A percentile compares a stretch with the other conserved stretches of the same genome.
phyloP scores from a whole-genome alignment of 176 grass and related monocot species.

The Zea luxurians region DNA sequence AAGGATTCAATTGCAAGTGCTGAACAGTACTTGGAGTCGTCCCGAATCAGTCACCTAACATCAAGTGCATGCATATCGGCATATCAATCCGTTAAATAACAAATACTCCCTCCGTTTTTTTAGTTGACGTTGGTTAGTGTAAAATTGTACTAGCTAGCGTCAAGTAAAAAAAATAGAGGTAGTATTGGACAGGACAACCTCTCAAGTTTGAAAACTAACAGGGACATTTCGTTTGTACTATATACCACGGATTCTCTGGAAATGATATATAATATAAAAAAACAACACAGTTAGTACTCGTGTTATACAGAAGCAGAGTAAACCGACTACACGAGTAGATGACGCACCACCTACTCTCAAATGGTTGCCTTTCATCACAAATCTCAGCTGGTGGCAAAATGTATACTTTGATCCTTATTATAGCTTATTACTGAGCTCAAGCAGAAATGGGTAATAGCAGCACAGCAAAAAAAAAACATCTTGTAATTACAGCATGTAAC shows the following conservation, averaged over 20 bases:
- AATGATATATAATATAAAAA: neutral
- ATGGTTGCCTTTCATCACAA: neutral
- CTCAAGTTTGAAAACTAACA: neutral
- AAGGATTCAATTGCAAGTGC: conserved; percentile 56
- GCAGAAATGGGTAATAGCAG: neutral
- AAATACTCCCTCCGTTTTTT: no score
- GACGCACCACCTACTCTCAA: neutral
- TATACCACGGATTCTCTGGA: neutral
- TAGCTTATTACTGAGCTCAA: neutral
- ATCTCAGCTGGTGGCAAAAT: neutral
- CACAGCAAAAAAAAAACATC: neutral
- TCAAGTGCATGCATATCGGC: neutral
- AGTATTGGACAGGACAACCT: neutral
- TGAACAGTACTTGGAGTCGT: conserved; percentile 39
- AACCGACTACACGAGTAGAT: neutral
- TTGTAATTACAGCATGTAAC: neutral
- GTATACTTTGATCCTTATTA: neutral
- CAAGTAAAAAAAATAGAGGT: no score
- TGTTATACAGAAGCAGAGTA: neutral
- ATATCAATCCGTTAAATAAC: conserved; percentile 45
- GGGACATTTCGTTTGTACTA: conserved; percentile 21
- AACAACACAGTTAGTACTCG: neutral
- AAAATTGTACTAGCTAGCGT: no score
- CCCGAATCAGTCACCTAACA: conserved; percentile 52
- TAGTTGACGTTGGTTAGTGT: no score